Evolutionary conservation across 164 flowering plant genomes (phyloP).

Genomic region (Vitis rotundifolia): DNA sequence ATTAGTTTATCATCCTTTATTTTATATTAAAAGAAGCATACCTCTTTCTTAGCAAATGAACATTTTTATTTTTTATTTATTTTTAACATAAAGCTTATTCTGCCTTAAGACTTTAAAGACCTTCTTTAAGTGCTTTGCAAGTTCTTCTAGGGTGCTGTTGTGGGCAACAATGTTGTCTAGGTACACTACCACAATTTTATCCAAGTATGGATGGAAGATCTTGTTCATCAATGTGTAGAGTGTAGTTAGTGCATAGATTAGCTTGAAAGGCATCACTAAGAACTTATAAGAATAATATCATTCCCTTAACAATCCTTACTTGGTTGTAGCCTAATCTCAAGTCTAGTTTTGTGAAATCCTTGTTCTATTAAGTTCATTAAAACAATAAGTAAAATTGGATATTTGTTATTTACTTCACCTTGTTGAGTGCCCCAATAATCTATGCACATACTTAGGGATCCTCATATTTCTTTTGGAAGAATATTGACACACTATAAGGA

Average conservation of each 20-base stretch:
- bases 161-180: conserved; percentile 4
- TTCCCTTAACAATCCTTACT: neutral
- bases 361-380: neutral
- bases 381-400: neutral
- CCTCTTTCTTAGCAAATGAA: neutral
- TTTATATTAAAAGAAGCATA: neutral
- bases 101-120: neutral
- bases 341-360: conserved; percentile 4
- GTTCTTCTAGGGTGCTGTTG: neutral
- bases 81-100: neutral
- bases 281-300: conserved; percentile 1
- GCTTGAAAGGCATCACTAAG: conserved; percentile 8
- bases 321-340: neutral
- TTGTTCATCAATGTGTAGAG: neutral
- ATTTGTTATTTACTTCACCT: neutral
- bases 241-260: neutral
- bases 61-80: too few species aligned
- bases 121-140: neutral
- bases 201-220: neutral
- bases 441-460: too few species aligned
- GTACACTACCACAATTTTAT: neutral
- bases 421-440: too few species aligned
- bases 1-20: neutral
- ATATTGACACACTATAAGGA: too few species aligned
- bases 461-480: too few species aligned